phyloP scores from a whole-genome alignment of 2,329 filamentous ascomycete species.

The Sclerotinia minor region DNA sequence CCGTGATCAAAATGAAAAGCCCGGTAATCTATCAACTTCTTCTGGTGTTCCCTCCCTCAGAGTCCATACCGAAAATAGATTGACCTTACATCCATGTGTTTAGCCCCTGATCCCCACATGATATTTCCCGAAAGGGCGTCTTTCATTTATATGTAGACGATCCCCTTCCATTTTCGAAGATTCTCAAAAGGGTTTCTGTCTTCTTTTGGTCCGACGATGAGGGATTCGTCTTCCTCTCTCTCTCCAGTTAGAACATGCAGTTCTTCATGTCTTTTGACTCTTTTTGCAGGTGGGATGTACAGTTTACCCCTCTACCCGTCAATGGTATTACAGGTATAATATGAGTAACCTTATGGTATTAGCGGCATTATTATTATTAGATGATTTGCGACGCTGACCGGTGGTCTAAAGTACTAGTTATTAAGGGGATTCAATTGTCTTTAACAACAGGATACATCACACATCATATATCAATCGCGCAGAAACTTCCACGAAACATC shows the following conservation, averaged over 20 bases:
- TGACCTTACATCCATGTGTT: too few species aligned
- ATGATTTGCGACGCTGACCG: not conserved
- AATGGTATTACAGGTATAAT: not conserved
- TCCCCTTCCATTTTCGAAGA: not conserved
- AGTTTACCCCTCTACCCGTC: not conserved
- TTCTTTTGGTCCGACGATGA: not conserved
- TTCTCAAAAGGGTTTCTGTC: not conserved
- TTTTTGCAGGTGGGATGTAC: not conserved
- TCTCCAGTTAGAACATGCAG: not conserved
- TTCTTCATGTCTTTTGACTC: too few species aligned
- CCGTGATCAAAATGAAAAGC: too few species aligned
- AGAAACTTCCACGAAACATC: too few species aligned
- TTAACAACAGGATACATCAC: too few species aligned
- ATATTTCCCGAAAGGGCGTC: not conserved
- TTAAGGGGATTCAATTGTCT: too few species aligned
- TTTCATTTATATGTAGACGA: constrained; percentile 1
- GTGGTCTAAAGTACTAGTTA: too few species aligned
- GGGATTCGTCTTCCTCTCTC: not conserved
- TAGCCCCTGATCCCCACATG: constrained; percentile 8
- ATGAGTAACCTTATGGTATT: too few species aligned
- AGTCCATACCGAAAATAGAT: too few species aligned
- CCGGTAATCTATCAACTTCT: not conserved
- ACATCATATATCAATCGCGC: too few species aligned
- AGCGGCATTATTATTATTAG: not conserved
- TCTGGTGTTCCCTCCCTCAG: not conserved